These are phyloP conservation scores for Lachnellula occidentalis DNA, from an alignment of 2,329 filamentous ascomycete genomes.

Conservation along the genomic window DNA sequence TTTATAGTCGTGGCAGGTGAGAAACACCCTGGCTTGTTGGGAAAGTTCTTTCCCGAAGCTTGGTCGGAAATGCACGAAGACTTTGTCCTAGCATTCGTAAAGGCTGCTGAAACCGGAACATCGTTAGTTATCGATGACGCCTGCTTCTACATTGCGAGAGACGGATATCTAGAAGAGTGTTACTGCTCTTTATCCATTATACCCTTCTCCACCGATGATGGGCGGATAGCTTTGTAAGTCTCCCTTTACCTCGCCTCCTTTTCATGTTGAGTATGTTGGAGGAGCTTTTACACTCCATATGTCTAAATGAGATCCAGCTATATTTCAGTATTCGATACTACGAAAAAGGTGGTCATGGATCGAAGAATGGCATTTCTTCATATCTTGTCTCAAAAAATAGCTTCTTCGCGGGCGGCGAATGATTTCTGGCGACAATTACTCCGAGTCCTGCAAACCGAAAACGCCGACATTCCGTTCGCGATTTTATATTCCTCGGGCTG, in stretches of 20 bases:
- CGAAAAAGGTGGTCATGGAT: slow-evolving; percentile 20
- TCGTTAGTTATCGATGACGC: slow-evolving; percentile 24
- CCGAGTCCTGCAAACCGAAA: slow-evolving; percentile 21
- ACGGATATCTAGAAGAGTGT: slow-evolving; percentile 35
- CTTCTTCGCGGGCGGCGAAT: slow-evolving; percentile 26
- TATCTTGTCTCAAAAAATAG: slow-evolving; percentile 32
- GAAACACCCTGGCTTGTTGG: slow-evolving; percentile 33
- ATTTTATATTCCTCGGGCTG: slow-evolving; percentile 31
- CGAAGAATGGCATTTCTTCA: slow-evolving; percentile 35
- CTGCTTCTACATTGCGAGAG: slow-evolving; percentile 29
- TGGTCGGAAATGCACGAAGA: slow-evolving; percentile 35
- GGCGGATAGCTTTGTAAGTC: slow-evolving; percentile 21
- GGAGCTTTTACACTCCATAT: neutral
- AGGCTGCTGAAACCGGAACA: slow-evolving; percentile 25
- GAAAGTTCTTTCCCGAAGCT: slow-evolving; percentile 34
- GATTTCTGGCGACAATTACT: slow-evolving; percentile 32
- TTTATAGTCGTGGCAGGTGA: slow-evolving; percentile 29
- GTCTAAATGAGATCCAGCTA: slow-evolving; percentile 12
- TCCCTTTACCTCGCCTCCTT: neutral
- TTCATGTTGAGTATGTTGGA: no score
- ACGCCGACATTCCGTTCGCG: slow-evolving; percentile 30
- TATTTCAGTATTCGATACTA: slow-evolving; percentile 19
- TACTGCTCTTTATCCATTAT: slow-evolving; percentile 29
- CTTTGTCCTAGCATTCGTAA: slow-evolving; percentile 27
- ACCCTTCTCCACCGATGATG: slow-evolving; percentile 15